phyloP scores from a whole-genome alignment of 2,329 filamentous ascomycete genomes.

The Microsporum ferrugineum region DNA sequence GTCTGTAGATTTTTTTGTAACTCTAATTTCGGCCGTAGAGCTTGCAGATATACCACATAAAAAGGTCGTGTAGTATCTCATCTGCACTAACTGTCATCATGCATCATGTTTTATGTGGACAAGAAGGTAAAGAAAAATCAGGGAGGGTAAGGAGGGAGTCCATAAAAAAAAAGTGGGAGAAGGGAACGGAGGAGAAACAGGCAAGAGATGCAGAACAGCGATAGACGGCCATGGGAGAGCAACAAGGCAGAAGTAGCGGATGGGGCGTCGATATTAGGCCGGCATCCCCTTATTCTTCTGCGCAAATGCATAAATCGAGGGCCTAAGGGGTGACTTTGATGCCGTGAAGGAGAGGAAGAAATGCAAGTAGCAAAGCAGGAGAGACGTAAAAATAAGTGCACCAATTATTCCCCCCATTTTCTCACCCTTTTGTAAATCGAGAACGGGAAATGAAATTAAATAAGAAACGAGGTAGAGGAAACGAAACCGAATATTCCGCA shows the following conservation, averaged over 20 bases:
- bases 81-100: not conserved
- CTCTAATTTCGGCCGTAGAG: constrained; percentile 1
- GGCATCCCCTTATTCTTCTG: no score
- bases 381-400: not conserved
- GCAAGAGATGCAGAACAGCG: not conserved
- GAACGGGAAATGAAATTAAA: not conserved
- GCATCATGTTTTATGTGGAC: not conserved
- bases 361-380: not conserved
- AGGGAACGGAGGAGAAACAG: not conserved
- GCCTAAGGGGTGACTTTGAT: no score
- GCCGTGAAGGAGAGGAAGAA: not conserved
- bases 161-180: not conserved
- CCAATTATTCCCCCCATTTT: not conserved
- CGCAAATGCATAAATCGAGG: no score
- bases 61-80: not conserved
- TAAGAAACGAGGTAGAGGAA: not conserved
- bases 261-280: no score
- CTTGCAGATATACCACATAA: not conserved
- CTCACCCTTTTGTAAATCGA: not conserved
- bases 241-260: no score
- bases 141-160: not conserved
- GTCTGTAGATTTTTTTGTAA: not conserved
- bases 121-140: not conserved
- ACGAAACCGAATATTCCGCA: not conserved
- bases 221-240: no score